Percentiles rank a stretch among this genome's conserved stretches.
Conservation (phyloP, 2,329 filamentous ascomycete species). For the Eurotiales sp. region DNA sequence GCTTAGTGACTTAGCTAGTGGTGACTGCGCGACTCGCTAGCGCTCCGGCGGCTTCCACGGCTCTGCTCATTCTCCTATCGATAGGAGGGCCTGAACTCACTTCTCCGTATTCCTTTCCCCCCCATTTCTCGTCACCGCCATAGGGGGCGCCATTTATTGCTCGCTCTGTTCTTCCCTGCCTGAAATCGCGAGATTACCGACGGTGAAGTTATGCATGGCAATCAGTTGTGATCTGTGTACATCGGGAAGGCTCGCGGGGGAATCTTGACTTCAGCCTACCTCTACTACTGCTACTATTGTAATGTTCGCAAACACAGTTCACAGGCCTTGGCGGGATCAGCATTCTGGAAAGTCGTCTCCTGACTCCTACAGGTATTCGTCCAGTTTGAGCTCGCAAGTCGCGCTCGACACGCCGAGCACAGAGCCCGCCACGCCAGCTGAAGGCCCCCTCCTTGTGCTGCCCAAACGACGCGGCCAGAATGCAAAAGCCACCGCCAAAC, state of each 20-base stretch:
- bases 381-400: constrained; percentile 13
- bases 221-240: background rate
- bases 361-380: constrained; percentile 14
- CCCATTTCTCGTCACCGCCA: too few relatives aligned
- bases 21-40: too few relatives aligned
- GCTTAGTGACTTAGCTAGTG: too few relatives aligned
- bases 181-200: too few relatives aligned
- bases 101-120: too few relatives aligned
- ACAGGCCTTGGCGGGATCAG: constrained; percentile 13
- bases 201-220: background rate
- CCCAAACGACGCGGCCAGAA: constrained; percentile 23
- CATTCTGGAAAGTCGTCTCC: constrained; percentile 16
- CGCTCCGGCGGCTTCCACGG: too few relatives aligned
- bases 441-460: constrained; percentile 16
- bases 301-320: constrained; percentile 14
- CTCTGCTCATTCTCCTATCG: too few relatives aligned
- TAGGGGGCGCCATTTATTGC: too few relatives aligned
- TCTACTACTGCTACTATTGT: constrained; percentile 4
- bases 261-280: too few relatives aligned
- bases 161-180: too few relatives aligned
- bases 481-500: constrained; percentile 49
- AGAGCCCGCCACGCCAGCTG: constrained; percentile 12
- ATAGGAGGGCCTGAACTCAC: too few relatives aligned
- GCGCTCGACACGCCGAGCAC: constrained; percentile 12
- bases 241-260: background rate